Evolutionary conservation across 75 land plant species (phyloP).

Genomic region (Pseudotsuga menziesii): DNA sequence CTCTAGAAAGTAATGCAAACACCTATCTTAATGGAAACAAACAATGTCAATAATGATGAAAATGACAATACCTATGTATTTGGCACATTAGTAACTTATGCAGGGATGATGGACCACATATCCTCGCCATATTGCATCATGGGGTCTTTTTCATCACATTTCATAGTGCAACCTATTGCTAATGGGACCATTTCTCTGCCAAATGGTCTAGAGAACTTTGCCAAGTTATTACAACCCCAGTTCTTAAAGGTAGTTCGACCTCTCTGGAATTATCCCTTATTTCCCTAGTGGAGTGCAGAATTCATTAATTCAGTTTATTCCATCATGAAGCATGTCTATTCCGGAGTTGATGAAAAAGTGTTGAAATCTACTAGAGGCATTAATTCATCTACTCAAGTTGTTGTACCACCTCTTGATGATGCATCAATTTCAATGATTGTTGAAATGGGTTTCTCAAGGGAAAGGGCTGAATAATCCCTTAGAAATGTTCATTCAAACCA

Average conservation of each 20-base stretch:
- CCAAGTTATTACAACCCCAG: constrained; percentile 78
- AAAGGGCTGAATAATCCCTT: constrained; percentile 92
- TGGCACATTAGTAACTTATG: constrained; percentile 80
- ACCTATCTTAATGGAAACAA: constrained; percentile 79
- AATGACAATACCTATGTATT: constrained; percentile 64
- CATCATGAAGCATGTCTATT: constrained; percentile 76
- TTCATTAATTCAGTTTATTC: constrained; percentile 73
- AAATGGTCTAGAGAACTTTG: constrained; percentile 81
- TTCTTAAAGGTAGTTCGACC: constrained; percentile 83
- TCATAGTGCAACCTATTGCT: constrained; percentile 62
- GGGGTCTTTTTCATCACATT: constrained; percentile 73
- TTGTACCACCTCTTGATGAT: constrained; percentile 89
- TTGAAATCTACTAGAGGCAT: constrained; percentile 19
- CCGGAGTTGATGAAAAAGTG: constrained; percentile 78
- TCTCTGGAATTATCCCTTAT: constrained; percentile 87
- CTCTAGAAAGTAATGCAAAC: constrained; percentile 58
- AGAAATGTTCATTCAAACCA: constrained; percentile 77
- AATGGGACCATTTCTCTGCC: constrained; percentile 54
- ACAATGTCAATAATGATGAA: constrained; percentile 20
- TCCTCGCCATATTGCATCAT: constrained; percentile 77
- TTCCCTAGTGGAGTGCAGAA: constrained; percentile 66
- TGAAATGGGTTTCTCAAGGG: constrained; percentile 97
- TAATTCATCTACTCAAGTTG: constrained; percentile 32
- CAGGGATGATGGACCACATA: constrained; percentile 83
- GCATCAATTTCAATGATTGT: constrained; percentile 76